Evolutionary conservation across 495 filamentous ascomycete genomes (phyloP).

Genomic region (Umbilicaria muhlenbergii): DNA sequence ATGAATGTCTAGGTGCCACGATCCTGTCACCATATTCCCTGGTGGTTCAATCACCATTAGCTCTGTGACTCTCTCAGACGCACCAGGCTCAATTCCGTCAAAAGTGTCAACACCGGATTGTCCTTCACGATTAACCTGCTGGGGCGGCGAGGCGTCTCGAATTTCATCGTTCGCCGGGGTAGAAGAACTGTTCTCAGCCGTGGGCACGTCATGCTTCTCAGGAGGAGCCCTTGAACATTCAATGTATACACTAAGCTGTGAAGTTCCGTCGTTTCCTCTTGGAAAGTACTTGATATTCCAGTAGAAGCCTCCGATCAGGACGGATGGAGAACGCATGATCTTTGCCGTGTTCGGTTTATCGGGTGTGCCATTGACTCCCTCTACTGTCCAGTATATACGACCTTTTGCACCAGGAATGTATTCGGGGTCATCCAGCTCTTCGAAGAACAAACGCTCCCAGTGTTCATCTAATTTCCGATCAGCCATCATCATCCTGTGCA

Average conservation of each 20-base stretch:
- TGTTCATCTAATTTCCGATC: slow-evolving; percentile 28
- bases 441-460: slow-evolving; percentile 44
- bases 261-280: slow-evolving; percentile 41
- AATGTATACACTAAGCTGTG: slow-evolving; percentile 46
- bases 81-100: too few relatives aligned
- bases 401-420: slow-evolving; percentile 33
- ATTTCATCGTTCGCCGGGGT: slow-evolving; percentile 2
- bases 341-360: slow-evolving; percentile 41
- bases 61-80: too few relatives aligned
- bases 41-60: too few relatives aligned
- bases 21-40: too few relatives aligned
- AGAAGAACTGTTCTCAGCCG: slow-evolving; percentile 8
- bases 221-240: slow-evolving; percentile 38
- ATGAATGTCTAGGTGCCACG: not conserved
- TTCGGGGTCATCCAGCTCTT: slow-evolving; percentile 43
- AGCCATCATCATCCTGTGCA: slow-evolving; percentile 2
- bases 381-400: slow-evolving; percentile 45
- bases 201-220: slow-evolving; percentile 22
- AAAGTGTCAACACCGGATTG: too few relatives aligned
- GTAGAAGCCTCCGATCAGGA: slow-evolving; percentile 45
- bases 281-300: slow-evolving; percentile 61
- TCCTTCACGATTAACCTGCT: slow-evolving; percentile 8
- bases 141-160: slow-evolving; percentile 14
- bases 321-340: slow-evolving; percentile 43
- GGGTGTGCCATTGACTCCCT: slow-evolving; percentile 43